Evolutionary conservation across 805 yeast species (phyloP), one percentile per base, ranked within the genome.

Genomic region (Candida oleophila): DNA sequence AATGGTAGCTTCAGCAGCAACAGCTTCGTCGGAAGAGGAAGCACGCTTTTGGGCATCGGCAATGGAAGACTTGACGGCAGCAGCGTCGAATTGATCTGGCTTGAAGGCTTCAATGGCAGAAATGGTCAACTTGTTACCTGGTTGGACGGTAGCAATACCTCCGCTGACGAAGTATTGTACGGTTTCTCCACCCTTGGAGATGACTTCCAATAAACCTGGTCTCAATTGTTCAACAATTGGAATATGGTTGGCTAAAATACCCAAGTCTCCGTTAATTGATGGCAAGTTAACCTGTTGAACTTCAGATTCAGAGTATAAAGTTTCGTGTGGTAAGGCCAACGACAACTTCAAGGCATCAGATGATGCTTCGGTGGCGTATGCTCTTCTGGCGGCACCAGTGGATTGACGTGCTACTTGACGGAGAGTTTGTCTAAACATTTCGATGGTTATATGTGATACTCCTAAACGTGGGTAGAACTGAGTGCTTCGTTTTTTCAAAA

Each of bases 241-340:
- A 64, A 94, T 96, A 83, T 94, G 99, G 77, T 89, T 86, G 60
- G 98, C 97, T 66, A 94, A 77, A 56, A 94, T 82, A 88, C 99
- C 99, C 73, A 92, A 82, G 66, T 88, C 95, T 69, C 99, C 99
- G 57, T 94, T 84, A 62, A 85, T 79, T 54, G 96, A 95, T 64
- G 99, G 99, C 58, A 94, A 78, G 77, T 94, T 94, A 59, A 94
- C 98, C 79, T 94, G 77, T 56, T 70, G 66, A 45, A 73, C 77
- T 60, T 71, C 76, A 89, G 64, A 66, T 46, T 80, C 80, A 44
- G 81, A 61, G 66, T 74, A 82, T 62, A 82, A 68, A 49, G 86
- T 81, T 71, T 85, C 83, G 69, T 88, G 90, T 55, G 99, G 99
- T 61, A 91, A 81, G 49, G 97, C 92, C 62, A 94, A 82, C 48